Conservation (phyloP, 495 filamentous ascomycete genomes). For the Staphylotrichum tortipilum region DNA sequence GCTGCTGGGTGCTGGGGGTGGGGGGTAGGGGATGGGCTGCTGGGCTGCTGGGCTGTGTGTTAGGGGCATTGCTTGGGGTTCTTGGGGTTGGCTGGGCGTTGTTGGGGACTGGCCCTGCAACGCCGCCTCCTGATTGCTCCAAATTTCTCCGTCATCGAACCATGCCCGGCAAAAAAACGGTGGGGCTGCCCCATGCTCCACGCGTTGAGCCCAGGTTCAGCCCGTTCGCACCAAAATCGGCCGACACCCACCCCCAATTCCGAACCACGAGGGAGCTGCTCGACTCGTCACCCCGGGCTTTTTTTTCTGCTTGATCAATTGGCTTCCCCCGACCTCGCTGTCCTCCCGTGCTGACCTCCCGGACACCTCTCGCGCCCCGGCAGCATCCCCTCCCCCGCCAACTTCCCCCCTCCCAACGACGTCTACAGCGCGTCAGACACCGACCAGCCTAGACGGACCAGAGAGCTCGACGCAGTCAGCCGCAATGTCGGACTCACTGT, state of each 20-base stretch:
- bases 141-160: too few relatives aligned
- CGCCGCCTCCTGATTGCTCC: too few relatives aligned
- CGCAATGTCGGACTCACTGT: conserved; percentile 23
- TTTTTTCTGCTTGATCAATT: neutral
- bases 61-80: too few relatives aligned
- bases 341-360: neutral
- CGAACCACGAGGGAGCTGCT: conserved; percentile 1
- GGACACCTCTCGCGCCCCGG: neutral
- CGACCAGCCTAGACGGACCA: too few relatives aligned
- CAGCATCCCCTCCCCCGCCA: neutral
- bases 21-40: too few relatives aligned
- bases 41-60: too few relatives aligned
- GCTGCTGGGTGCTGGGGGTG: too few relatives aligned
- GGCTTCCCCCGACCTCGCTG: neutral
- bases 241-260: conserved; percentile 5
- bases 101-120: too few relatives aligned
- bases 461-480: neutral
- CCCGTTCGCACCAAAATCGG: conserved; percentile 17
- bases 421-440: too few relatives aligned
- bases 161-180: neutral
- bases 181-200: conserved; percentile 2
- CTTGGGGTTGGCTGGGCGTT: neutral
- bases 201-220: conserved; percentile 12
- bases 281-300: too few relatives aligned
- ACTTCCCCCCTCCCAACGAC: too few relatives aligned